Evolutionary conservation across 164 flowering plant genomes (phyloP).

Genomic region (Akebia trifoliata): DNA sequence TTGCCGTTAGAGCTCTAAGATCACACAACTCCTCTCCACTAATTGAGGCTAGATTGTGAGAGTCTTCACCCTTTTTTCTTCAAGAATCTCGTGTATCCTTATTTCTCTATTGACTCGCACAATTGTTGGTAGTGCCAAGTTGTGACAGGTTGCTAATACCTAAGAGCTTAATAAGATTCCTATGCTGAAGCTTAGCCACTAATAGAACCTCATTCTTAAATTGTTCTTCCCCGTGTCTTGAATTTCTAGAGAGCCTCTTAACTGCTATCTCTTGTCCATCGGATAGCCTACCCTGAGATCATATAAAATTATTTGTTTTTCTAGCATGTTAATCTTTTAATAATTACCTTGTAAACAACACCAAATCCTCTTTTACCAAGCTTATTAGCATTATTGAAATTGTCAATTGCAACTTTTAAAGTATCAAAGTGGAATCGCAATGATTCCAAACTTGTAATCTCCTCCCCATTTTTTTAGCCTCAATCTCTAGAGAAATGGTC

Average conservation of each 20-base stretch:
- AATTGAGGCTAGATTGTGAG: no score
- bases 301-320: no score
- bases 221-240: constrained; percentile 20
- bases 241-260: constrained; percentile 22
- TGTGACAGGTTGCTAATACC: no score
- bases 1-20: no score
- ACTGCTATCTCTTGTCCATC: constrained; percentile 28
- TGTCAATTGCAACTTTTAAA: constrained; percentile 23
- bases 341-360: constrained; percentile 28
- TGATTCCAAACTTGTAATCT: constrained; percentile 14
- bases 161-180: constrained; percentile 25
- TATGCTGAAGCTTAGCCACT: constrained; percentile 28
- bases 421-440: constrained; percentile 22
- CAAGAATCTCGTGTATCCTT: no score
- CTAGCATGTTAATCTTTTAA: no score
- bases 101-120: no score
- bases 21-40: no score
- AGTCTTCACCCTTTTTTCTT: no score
- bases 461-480: constrained; percentile 13
- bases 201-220: no score
- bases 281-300: constrained; percentile 19
- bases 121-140: no score
- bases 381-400: constrained; percentile 28
- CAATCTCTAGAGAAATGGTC: no score
- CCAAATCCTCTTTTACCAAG: constrained; percentile 40